phyloP scores from a whole-genome alignment of 108 stramenopile genomes.

The Ochromonas danica region DNA sequence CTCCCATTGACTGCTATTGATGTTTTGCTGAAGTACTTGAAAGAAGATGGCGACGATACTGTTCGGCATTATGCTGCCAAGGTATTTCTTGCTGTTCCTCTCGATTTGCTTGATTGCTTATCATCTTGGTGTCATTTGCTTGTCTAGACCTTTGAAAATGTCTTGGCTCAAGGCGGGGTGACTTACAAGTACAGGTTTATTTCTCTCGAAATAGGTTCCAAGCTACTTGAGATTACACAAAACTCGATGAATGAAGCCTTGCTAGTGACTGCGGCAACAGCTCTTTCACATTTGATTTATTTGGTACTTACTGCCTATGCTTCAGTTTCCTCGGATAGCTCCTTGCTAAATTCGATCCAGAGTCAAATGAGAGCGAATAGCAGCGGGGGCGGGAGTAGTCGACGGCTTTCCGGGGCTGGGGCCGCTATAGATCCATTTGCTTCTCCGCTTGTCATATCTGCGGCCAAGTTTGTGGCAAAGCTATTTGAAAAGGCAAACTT shows the following conservation, averaged over 20 bases:
- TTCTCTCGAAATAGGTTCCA: slow-evolving; percentile 6
- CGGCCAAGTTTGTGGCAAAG: not conserved
- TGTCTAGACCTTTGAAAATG: slow-evolving; percentile 48
- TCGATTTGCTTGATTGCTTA: not conserved
- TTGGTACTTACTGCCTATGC: not conserved
- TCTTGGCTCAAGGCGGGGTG: slow-evolving; percentile 47
- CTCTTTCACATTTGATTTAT: slow-evolving; percentile 1
- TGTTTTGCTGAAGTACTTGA: slow-evolving; percentile 38
- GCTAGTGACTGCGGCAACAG: not conserved
- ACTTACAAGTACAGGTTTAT: slow-evolving; percentile 1
- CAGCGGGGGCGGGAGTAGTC: not conserved
- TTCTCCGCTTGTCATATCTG: not conserved
- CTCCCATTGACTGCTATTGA: slow-evolving; percentile 37
- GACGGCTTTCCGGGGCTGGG: not conserved
- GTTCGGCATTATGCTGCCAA: slow-evolving; percentile 46
- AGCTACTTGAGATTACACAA: slow-evolving; percentile 13
- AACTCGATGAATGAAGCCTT: not conserved
- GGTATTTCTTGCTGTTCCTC: not conserved
- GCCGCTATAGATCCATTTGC: slow-evolving; percentile 4
- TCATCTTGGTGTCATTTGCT: not conserved
- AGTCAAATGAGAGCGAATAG: not conserved
- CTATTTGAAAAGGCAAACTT: slow-evolving; percentile 27
- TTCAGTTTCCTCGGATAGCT: not conserved
- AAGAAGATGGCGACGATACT: slow-evolving; percentile 38
- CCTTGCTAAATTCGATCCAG: not conserved